phyloP scores from a whole-genome alignment of 805 yeast genomes.

The Sugiyamaella floridensis region DNA sequence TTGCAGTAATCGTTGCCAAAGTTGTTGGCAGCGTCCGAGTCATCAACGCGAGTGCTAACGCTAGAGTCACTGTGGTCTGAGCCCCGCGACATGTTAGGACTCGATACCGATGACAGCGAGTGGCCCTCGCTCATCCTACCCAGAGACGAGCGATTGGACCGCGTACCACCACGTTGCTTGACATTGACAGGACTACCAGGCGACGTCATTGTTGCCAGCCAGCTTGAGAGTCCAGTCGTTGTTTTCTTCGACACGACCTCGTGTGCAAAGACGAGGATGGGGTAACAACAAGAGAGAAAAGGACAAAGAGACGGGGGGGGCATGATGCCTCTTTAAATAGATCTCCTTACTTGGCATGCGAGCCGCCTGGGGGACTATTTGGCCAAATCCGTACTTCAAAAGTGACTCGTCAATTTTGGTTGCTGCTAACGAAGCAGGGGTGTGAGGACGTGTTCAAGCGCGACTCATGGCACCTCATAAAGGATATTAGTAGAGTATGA shows the following conservation, averaged over 20 bases:
- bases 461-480: too few relatives aligned
- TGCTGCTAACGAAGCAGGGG: too few relatives aligned
- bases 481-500: too few relatives aligned
- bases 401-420: too few relatives aligned
- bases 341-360: too few relatives aligned
- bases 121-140: neutral
- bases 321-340: too few relatives aligned
- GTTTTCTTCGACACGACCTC: neutral
- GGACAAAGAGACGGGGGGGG: too few relatives aligned
- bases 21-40: neutral
- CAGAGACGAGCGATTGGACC: neutral
- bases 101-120: neutral
- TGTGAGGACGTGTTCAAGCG: too few relatives aligned
- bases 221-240: neutral
- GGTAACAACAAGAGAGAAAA: too few relatives aligned
- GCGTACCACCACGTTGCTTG: neutral
- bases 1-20: conserved; percentile 68
- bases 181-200: neutral
- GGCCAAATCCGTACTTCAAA: too few relatives aligned
- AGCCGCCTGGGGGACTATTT: too few relatives aligned
- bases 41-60: neutral
- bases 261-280: too few relatives aligned
- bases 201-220: neutral
- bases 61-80: neutral
- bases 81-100: neutral